phyloP scores from a whole-genome alignment of 2,329 filamentous ascomycete species.

The Phaeosphaeria sp. region DNA sequence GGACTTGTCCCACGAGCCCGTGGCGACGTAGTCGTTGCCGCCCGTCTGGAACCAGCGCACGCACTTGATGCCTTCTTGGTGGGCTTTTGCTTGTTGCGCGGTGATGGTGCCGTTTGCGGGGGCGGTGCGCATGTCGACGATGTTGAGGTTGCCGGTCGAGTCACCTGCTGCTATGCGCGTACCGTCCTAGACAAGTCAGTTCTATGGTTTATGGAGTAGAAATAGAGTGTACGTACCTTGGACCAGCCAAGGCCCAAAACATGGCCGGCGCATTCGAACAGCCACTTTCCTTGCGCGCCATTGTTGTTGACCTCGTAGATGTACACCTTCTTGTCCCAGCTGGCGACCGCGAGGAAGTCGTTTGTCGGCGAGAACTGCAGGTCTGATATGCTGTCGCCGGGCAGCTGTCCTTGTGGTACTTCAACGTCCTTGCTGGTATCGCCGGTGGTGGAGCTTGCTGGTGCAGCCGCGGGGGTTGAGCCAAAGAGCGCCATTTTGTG shows the following conservation, averaged over 20 bases:
- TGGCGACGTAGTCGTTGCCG: slow-evolving; percentile 82
- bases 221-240: slow-evolving; percentile 65
- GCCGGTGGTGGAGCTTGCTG: slow-evolving; percentile 77
- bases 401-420: slow-evolving; percentile 69
- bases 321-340: slow-evolving; percentile 97
- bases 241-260: slow-evolving; percentile 88
- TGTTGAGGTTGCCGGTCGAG: slow-evolving; percentile 87
- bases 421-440: slow-evolving; percentile 90
- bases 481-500: slow-evolving; percentile 68
- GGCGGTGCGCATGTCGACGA: slow-evolving; percentile 76
- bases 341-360: slow-evolving; percentile 87
- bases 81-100: slow-evolving; percentile 68
- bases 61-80: slow-evolving; percentile 82
- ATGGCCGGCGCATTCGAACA: slow-evolving; percentile 81
- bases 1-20: slow-evolving; percentile 91
- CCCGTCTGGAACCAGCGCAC: slow-evolving; percentile 69
- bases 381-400: slow-evolving; percentile 88
- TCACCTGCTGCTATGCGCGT: slow-evolving; percentile 86
- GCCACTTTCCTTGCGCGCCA: slow-evolving; percentile 81
- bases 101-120: slow-evolving; percentile 37
- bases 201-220: neutral
- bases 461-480: slow-evolving; percentile 57
- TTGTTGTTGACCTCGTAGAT: slow-evolving; percentile 93
- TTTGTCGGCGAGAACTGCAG: slow-evolving; percentile 78
- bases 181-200: slow-evolving; percentile 72